Percentiles rank a stretch among this genome's conserved stretches.
Conservation (phyloP, 2,329 filamentous ascomycete genomes). For the Plenodomus biglobosus region DNA sequence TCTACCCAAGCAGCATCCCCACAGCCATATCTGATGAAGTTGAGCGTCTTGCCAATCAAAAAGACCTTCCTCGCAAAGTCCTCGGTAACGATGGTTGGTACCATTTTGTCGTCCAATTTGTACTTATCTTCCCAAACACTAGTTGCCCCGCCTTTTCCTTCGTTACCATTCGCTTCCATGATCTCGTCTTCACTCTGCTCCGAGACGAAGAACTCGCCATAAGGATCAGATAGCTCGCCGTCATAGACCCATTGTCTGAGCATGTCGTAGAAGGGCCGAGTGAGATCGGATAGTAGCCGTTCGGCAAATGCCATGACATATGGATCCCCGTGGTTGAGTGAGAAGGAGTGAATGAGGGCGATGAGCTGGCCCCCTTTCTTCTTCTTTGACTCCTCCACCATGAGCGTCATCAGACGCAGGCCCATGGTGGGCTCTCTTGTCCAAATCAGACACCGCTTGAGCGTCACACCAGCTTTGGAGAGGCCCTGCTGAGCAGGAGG, state of each 20-base stretch:
- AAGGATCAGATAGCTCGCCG: constrained; percentile 95
- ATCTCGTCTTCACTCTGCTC: constrained; percentile 66
- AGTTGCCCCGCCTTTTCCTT: constrained; percentile 62
- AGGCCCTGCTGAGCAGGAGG: constrained; percentile 68
- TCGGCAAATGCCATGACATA: constrained; percentile 94
- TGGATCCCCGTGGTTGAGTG: constrained; percentile 90
- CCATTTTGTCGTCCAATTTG: constrained; percentile 78
- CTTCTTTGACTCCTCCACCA: constrained; percentile 83
- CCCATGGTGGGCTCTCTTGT: constrained; percentile 97
- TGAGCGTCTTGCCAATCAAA: constrained; percentile 94
- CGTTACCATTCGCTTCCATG: constrained; percentile 45
- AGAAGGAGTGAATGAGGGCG: constrained; percentile 89
- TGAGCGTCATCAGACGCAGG: constrained; percentile 85
- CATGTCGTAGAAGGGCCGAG: constrained; percentile 94
- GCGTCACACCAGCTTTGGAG: constrained; percentile 83
- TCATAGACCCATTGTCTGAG: constrained; percentile 97
- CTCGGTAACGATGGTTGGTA: constrained; percentile 87
- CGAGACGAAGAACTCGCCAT: constrained; percentile 90
- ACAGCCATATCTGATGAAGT: constrained; percentile 96
- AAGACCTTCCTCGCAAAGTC: constrained; percentile 97
- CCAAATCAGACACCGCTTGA: constrained; percentile 97
- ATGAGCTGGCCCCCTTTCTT: constrained; percentile 90
- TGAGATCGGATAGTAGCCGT: constrained; percentile 80
- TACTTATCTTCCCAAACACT: constrained; percentile 99
- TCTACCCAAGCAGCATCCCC: constrained; percentile 95